phyloP scores from a whole-genome alignment of 2,329 filamentous ascomycete species.

The Arthrobotrys musiformis region DNA sequence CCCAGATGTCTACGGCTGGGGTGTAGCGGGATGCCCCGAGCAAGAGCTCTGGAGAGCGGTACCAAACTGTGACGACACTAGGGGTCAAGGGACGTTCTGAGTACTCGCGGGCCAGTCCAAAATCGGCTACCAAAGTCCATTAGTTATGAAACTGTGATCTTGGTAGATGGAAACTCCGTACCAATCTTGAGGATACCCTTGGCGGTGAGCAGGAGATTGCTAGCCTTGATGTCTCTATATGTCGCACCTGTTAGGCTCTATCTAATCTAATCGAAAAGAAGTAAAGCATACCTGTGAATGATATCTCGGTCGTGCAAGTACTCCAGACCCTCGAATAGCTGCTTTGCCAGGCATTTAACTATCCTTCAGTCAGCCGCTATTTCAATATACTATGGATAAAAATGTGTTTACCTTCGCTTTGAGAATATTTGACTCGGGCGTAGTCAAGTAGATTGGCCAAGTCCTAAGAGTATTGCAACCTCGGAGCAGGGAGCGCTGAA shows the following conservation, averaged over 20 bases:
- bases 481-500: slow-evolving; percentile 50
- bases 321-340: slow-evolving; percentile 62
- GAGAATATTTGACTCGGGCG: slow-evolving; percentile 60
- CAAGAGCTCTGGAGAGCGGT: slow-evolving; percentile 91
- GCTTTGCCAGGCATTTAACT: slow-evolving; percentile 62
- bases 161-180: slow-evolving; percentile 35
- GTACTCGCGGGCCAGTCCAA: slow-evolving; percentile 62
- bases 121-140: slow-evolving; percentile 59
- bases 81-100: slow-evolving; percentile 61
- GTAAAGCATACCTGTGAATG: slow-evolving; percentile 60
- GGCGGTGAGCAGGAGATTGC: slow-evolving; percentile 61
- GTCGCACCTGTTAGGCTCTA: slow-evolving; percentile 15
- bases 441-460: slow-evolving; percentile 62
- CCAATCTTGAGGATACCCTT: slow-evolving; percentile 62
- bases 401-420: slow-evolving; percentile 60
- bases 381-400: not conserved
- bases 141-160: not conserved
- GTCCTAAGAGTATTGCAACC: slow-evolving; percentile 60
- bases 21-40: slow-evolving; percentile 94
- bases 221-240: slow-evolving; percentile 62
- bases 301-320: slow-evolving; percentile 62
- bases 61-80: slow-evolving; percentile 95
- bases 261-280: not conserved
- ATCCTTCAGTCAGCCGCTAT: not conserved
- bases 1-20: slow-evolving; percentile 96